Percentiles rank a stretch among this genome's conserved stretches.
These are phyloP conservation scores for Penicillium parvum DNA, from an alignment of 495 filamentous ascomycete genomes.

Conservation along the genomic window DNA sequence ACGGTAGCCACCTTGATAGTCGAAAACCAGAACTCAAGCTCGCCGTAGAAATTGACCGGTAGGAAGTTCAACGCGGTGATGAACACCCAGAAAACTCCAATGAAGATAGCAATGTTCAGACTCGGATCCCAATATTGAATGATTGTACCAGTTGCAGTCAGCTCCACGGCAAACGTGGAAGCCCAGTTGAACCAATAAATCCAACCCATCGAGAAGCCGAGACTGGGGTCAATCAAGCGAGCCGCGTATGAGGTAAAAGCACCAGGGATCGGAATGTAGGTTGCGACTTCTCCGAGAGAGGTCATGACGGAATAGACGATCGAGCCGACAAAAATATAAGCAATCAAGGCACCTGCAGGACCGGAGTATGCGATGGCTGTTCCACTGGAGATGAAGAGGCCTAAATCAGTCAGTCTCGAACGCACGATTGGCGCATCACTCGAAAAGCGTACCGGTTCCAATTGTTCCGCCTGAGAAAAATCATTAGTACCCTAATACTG, in stretches of 20 bases:
- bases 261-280: conserved; percentile 66
- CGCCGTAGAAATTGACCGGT: conserved; percentile 46
- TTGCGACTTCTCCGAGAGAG: conserved; percentile 61
- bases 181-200: conserved; percentile 56
- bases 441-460: conserved; percentile 61
- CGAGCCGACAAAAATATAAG: conserved; percentile 54
- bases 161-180: conserved; percentile 64
- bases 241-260: conserved; percentile 66
- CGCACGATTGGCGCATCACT: too few relatives aligned
- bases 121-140: conserved; percentile 63
- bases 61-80: conserved; percentile 60
- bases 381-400: conserved; percentile 65
- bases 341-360: conserved; percentile 59
- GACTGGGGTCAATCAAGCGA: conserved; percentile 60
- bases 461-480: conserved; percentile 57
- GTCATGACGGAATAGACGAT: conserved; percentile 52
- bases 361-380: conserved; percentile 57
- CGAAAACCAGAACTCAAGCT: conserved; percentile 61
- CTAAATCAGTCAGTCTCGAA: conserved; percentile 8
- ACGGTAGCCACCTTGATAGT: conserved; percentile 55
- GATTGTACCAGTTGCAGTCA: conserved; percentile 62
- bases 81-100: conserved; percentile 61
- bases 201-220: conserved; percentile 73
- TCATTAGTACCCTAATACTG: not conserved
- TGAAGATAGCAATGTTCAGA: conserved; percentile 59